A percentile compares a stretch with the other conserved stretches of the same genome.
phyloP scores from a whole-genome alignment of 257 asterid genomes.

The Knoxia roxburghii region DNA sequence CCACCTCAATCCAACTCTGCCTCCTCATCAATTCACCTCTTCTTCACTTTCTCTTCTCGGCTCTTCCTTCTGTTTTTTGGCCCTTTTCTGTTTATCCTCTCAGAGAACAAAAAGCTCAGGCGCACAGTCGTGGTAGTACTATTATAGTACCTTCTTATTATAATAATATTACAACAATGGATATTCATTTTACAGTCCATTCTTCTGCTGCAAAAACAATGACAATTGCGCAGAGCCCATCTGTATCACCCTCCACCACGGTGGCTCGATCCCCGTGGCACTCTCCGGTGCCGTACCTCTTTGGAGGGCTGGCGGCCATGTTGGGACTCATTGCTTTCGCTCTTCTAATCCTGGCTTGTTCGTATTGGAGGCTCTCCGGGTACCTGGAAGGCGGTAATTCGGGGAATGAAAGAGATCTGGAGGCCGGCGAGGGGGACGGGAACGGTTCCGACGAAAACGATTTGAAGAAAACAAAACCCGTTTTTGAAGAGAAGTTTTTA shows the following conservation, averaged over 20 bases:
- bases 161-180: not conserved
- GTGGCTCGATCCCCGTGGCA: conserved; percentile 68
- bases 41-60: not conserved
- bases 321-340: conserved; percentile 85
- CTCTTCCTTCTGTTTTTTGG: not conserved
- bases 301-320: conserved; percentile 92
- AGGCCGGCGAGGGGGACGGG: conserved; percentile 36
- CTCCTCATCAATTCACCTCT: conserved; percentile 17
- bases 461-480: conserved; percentile 28
- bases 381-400: conserved; percentile 34
- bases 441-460: conserved; percentile 14
- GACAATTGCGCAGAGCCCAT: conserved; percentile 31
- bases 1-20: conserved; percentile 8
- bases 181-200: conserved; percentile 3
- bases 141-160: too few species aligned
- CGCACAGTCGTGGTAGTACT: not conserved
- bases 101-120: not conserved
- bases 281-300: conserved; percentile 88
- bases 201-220: conserved; percentile 22
- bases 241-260: conserved; percentile 18
- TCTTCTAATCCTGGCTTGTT: conserved; percentile 72
- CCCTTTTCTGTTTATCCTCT: too few species aligned
- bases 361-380: conserved; percentile 71
- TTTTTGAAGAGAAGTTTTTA: conserved; percentile 62
- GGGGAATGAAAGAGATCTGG: conserved; percentile 44